Conservation (phyloP, 768 basidiomycete genomes). For the Lactarius deliciosus region DNA sequence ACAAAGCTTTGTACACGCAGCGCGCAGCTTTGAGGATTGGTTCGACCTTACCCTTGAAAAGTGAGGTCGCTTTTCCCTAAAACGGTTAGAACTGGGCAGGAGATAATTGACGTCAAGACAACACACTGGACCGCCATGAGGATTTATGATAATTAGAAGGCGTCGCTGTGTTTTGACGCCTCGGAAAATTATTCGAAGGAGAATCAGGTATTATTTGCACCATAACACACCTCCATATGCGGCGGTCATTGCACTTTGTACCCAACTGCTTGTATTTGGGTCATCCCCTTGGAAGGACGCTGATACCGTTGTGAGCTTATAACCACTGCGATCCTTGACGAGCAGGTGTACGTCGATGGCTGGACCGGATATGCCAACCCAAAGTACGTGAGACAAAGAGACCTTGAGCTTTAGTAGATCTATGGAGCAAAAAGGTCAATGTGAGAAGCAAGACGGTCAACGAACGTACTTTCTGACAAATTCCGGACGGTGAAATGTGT, state of each 20-base stretch:
- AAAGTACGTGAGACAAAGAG: slow-evolving; percentile 54
- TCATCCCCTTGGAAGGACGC: slow-evolving; percentile 41
- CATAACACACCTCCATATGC: slow-evolving; percentile 61
- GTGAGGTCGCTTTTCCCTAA: slow-evolving; percentile 59
- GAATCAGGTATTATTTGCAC: slow-evolving; percentile 11
- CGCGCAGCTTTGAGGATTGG: slow-evolving; percentile 71
- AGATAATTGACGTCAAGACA: background rate
- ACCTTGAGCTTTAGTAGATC: slow-evolving; percentile 32
- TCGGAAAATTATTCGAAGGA: slow-evolving; percentile 28
- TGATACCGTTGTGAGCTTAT: slow-evolving; percentile 44
- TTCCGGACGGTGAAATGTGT: slow-evolving; percentile 30
- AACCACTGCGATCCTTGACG: slow-evolving; percentile 40
- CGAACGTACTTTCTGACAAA: slow-evolving; percentile 27
- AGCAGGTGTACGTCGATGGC: slow-evolving; percentile 54
- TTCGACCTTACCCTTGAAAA: slow-evolving; percentile 59
- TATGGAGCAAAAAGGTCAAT: background rate
- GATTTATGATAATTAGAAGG: slow-evolving; percentile 76
- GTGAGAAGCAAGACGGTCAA: background rate
- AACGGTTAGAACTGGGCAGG: slow-evolving; percentile 14
- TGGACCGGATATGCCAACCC: slow-evolving; percentile 43
- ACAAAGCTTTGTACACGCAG: slow-evolving; percentile 58
- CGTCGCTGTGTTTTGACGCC: slow-evolving; percentile 55
- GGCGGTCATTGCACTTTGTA: slow-evolving; percentile 49
- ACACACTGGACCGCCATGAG: slow-evolving; percentile 73
- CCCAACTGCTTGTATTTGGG: slow-evolving; percentile 49